phyloP scores from a whole-genome alignment of 2,329 filamentous ascomycete species.

The Hypoxylon sp. region DNA sequence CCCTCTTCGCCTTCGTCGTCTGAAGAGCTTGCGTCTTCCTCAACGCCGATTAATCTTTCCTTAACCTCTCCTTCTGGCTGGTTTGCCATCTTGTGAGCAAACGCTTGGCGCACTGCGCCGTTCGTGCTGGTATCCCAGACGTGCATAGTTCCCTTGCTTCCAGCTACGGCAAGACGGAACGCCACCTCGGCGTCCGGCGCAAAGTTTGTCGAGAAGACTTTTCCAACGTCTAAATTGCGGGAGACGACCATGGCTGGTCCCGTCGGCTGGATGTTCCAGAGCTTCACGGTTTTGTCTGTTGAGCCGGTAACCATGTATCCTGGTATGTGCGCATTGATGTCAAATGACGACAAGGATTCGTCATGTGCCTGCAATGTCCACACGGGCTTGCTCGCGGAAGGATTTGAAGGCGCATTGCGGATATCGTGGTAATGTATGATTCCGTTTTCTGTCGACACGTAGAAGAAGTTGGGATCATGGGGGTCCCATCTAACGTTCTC shows the following conservation, averaged over 20 bases:
- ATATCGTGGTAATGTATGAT: slow-evolving; percentile 92
- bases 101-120: slow-evolving; percentile 81
- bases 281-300: slow-evolving; percentile 92
- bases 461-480: slow-evolving; percentile 93
- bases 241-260: slow-evolving; percentile 92
- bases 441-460: slow-evolving; percentile 90
- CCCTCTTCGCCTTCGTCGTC: slow-evolving; percentile 56
- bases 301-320: slow-evolving; percentile 94
- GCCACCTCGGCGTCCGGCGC: slow-evolving; percentile 90
- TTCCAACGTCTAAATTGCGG: slow-evolving; percentile 91
- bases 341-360: slow-evolving; percentile 88
- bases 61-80: slow-evolving; percentile 67
- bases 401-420: slow-evolving; percentile 76
- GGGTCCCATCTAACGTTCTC: slow-evolving; percentile 94
- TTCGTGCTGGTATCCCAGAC: slow-evolving; percentile 98
- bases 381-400: slow-evolving; percentile 79
- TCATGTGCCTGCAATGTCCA: slow-evolving; percentile 98
- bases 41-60: slow-evolving; percentile 81
- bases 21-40: slow-evolving; percentile 67
- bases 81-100: slow-evolving; percentile 73
- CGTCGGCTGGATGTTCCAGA: slow-evolving; percentile 87
- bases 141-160: slow-evolving; percentile 90
- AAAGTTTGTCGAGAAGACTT: slow-evolving; percentile 91
- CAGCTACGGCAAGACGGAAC: slow-evolving; percentile 91
- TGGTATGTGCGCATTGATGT: slow-evolving; percentile 88